phyloP scores from a whole-genome alignment of 768 basidiomycete genomes.

The Kwoniella europaea region DNA sequence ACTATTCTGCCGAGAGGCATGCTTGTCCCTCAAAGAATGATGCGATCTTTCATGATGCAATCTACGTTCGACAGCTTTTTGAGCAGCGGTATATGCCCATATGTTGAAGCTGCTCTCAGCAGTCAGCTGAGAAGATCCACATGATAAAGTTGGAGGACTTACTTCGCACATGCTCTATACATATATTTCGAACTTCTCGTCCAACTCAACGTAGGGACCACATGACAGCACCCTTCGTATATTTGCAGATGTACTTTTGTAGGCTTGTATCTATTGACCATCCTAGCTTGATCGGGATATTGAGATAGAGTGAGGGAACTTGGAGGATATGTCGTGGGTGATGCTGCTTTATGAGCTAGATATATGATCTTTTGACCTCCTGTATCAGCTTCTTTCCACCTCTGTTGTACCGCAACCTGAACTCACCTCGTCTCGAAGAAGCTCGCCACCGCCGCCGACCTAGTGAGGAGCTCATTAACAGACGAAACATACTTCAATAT shows the following conservation, averaged over 20 bases:
- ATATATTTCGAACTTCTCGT: constrained; percentile 50
- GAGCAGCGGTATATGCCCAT: constrained; percentile 50
- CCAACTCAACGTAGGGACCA: constrained; percentile 49
- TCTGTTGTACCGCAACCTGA: background rate
- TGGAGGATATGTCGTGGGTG: constrained; percentile 46
- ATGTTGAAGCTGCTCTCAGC: constrained; percentile 51
- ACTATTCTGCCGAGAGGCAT: constrained; percentile 11
- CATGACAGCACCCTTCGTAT: constrained; percentile 55
- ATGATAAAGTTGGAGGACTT: constrained; percentile 12
- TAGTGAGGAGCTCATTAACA: constrained; percentile 11
- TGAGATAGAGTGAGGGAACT: constrained; percentile 34
- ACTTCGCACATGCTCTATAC: constrained; percentile 54
- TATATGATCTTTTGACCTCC: constrained; percentile 35
- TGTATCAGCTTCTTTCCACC: background rate
- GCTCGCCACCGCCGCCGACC: constrained; percentile 48
- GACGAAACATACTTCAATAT: background rate
- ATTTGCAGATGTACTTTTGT: constrained; percentile 57
- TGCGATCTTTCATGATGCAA: constrained; percentile 21
- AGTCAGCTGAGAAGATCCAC: background rate
- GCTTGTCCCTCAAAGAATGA: background rate
- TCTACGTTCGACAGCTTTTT: constrained; percentile 42
- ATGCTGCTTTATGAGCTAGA: constrained; percentile 55
- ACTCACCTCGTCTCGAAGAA: constrained; percentile 49
- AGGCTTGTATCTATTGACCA: constrained; percentile 49
- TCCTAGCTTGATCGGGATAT: constrained; percentile 47